Evolutionary conservation across 169 alveolate genomes (phyloP), one percentile per base, ranked within the genome.

Genomic region (Plasmodium chabaudi): DNA sequence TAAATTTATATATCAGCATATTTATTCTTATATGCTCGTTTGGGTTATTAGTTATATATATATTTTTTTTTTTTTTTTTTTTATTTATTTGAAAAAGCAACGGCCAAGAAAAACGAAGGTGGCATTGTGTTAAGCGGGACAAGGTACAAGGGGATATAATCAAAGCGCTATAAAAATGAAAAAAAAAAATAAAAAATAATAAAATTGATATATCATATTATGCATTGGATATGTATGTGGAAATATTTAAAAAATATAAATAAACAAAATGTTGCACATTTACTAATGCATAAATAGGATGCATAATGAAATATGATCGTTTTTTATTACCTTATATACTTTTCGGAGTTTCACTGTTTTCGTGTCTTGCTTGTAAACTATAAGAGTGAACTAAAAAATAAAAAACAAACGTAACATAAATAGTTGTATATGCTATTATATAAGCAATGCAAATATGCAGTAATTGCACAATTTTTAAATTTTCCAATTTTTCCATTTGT

Each of bases 91-190:
- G 42, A 34, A 61, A 67, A 39, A 5, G 90, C 90, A 7, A 82
- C 84, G 19, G 90, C 82, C 72, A 82, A 70, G 15, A 82, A 67
- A 67, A 55, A 82, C 10, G 90, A 82, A 9, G 90, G 90, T 5
- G 90, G 90, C 90, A 82, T 82, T 17, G 90, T 53, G 21, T 67
- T 82, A 49, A 82, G 15, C n/a, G 90, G 90, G 53, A 82, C 19
- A 34, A 82, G 56, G 65, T 82, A 82, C 19, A 82, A 49, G 10
- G 90, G 90, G 12, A 82, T 82, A 19, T 82, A 82, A 39, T 68
- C 90, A 25, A 82, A 82, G 4, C 90, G 90, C 90, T 82, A 46
- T 17, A 72, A 55, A 72, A 59, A 19, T 34, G 15, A 10, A 49
- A 44, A 79, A 64, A 61, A 61, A 39, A 79, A 79, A 65, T 13